These are phyloP conservation scores for Mucor irregularis DNA, from an alignment of 371 early-diverging fungal genomes.

Conservation along the genomic window DNA sequence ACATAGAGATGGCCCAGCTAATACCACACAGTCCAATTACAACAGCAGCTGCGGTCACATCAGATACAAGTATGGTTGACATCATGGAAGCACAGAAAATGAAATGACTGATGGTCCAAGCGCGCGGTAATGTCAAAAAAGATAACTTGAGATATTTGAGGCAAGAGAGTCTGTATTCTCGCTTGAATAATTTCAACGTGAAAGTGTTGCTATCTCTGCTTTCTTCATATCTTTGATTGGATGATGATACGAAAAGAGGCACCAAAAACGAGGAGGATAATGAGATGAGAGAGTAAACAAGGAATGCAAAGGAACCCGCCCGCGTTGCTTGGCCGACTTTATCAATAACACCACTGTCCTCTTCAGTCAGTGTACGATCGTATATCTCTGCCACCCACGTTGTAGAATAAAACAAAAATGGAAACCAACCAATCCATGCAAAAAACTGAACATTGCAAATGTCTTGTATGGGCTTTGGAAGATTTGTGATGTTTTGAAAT, in stretches of 20 bases:
- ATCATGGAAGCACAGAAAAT: slow-evolving; percentile 73
- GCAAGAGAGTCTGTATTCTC: slow-evolving; percentile 11
- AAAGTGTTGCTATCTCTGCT: neutral
- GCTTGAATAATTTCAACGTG: slow-evolving; percentile 5
- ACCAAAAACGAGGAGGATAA: slow-evolving; percentile 72
- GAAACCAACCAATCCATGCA: slow-evolving; percentile 97
- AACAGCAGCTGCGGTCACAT: slow-evolving; percentile 50
- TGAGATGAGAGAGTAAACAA: slow-evolving; percentile 79
- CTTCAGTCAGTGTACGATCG: slow-evolving; percentile 19
- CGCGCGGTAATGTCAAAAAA: slow-evolving; percentile 57
- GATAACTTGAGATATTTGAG: slow-evolving; percentile 21
- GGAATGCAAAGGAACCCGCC: slow-evolving; percentile 82
- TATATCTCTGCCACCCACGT: slow-evolving; percentile 78
- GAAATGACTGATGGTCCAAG: slow-evolving; percentile 71
- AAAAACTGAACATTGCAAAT: slow-evolving; percentile 90
- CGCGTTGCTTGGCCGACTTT: slow-evolving; percentile 72
- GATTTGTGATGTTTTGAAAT: slow-evolving; percentile 43
- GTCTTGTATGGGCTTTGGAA: slow-evolving; percentile 73
- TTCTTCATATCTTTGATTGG: slow-evolving; percentile 1
- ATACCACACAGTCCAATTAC: slow-evolving; percentile 79
- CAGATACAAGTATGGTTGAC: slow-evolving; percentile 58
- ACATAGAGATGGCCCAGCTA: slow-evolving; percentile 88
- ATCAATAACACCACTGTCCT: slow-evolving; percentile 38
- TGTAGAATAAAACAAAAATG: slow-evolving; percentile 90
- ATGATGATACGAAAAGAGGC: slow-evolving; percentile 52